These are phyloP conservation scores for Saprolegnia diclina DNA, from an alignment of 352 stramenopile species.

Conservation along the genomic window DNA sequence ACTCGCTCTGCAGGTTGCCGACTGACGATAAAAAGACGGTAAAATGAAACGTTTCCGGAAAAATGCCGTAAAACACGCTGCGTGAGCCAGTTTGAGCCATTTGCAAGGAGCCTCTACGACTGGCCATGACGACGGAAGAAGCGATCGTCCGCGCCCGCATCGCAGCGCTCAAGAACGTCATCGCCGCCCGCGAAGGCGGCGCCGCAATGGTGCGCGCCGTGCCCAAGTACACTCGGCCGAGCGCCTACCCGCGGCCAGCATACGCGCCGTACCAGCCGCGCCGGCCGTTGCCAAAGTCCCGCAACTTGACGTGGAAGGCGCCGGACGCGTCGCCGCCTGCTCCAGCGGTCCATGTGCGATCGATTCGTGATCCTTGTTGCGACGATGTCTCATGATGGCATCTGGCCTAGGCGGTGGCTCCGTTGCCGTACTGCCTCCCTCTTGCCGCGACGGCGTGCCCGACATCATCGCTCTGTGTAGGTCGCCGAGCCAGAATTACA, in stretches of 20 bases:
- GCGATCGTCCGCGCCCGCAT: constrained; percentile 72
- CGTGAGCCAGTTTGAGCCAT: neutral
- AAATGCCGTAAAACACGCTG: neutral
- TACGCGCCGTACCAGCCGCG: neutral
- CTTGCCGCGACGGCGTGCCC: neutral
- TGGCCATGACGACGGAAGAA: constrained; percentile 45
- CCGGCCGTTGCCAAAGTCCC: neutral
- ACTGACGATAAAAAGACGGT: neutral
- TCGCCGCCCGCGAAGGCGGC: constrained; percentile 26
- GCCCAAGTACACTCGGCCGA: constrained; percentile 3
- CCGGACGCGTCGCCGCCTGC: neutral
- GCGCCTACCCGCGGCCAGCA: constrained; percentile 32
- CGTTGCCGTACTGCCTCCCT: neutral
- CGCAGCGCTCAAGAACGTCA: constrained; percentile 73
- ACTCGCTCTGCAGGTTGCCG: neutral
- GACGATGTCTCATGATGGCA: neutral
- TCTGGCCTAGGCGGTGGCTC: neutral
- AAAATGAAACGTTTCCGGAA: neutral
- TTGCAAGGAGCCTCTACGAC: neutral
- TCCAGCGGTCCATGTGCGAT: no score
- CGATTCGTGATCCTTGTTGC: neutral
- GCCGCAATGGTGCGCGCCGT: constrained; percentile 34
- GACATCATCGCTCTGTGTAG: no score
- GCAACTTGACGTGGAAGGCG: constrained; percentile 24
- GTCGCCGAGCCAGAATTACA: neutral